phyloP scores from a whole-genome alignment of 371 early-diverging fungal genomes.

The Mucor mucedo region DNA sequence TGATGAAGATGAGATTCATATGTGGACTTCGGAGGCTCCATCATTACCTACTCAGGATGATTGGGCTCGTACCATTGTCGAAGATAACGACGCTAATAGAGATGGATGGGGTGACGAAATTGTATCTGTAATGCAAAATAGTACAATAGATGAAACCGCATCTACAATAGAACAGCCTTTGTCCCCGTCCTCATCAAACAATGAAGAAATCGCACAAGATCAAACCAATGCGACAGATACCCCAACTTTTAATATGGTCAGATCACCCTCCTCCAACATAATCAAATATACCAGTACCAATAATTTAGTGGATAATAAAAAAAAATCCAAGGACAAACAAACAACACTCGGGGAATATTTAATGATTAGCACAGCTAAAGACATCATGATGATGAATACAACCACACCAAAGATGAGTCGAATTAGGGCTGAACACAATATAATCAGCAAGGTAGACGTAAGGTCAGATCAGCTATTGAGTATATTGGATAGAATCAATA shows the following conservation, averaged over 20 bases:
- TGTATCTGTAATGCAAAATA: not conserved
- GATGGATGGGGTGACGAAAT: slow-evolving; percentile 20
- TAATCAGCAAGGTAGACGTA: slow-evolving; percentile 44
- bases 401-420: slow-evolving; percentile 31
- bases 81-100: not conserved
- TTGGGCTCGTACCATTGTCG: not conserved
- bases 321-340: not conserved
- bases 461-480: slow-evolving; percentile 38
- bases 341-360: slow-evolving; percentile 33
- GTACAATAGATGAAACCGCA: not conserved
- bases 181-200: too few species aligned
- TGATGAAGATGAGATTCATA: too few species aligned
- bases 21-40: too few species aligned
- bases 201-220: too few species aligned
- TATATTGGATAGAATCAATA: slow-evolving; percentile 42
- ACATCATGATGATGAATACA: slow-evolving; percentile 32
- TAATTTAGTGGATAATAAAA: slow-evolving; percentile 5
- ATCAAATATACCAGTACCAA: not conserved
- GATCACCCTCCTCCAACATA: slow-evolving; percentile 7
- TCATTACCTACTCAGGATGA: not conserved
- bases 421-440: slow-evolving; percentile 31
- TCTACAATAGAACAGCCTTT: not conserved
- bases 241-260: not conserved
- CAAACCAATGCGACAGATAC: not conserved
- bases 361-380: slow-evolving; percentile 41